Evolutionary conservation across 2,329 filamentous ascomycete genomes (phyloP).

Genomic region (Grosmannia penicillata): DNA sequence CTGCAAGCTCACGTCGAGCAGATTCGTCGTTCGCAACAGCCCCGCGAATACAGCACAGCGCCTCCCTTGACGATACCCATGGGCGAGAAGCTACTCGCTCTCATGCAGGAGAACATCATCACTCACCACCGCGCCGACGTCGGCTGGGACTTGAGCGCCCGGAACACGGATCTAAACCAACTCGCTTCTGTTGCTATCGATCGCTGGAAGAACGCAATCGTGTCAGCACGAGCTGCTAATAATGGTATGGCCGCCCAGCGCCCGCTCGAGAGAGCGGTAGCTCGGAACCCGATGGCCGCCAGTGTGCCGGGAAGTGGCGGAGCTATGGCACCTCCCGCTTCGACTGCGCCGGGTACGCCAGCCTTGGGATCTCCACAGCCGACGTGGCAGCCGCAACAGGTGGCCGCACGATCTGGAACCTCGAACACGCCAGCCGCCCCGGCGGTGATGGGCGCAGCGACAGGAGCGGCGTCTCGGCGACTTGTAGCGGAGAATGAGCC

Average conservation of each 20-base stretch:
- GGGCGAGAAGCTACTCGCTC: constrained; percentile 30
- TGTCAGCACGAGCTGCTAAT: constrained; percentile 28
- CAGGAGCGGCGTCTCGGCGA: neutral
- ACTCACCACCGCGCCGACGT: constrained; percentile 22
- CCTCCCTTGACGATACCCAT: constrained; percentile 37
- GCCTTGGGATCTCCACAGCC: neutral
- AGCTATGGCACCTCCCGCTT: neutral
- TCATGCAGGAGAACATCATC: constrained; percentile 29
- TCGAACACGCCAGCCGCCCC: constrained; percentile 3
- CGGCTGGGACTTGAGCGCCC: constrained; percentile 34
- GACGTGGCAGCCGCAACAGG: constrained; percentile 3
- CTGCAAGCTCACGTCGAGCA: constrained; percentile 45
- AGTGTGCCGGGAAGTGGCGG: neutral
- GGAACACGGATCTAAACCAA: constrained; percentile 34
- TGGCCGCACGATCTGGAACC: constrained; percentile 2
- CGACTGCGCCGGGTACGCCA: neutral
- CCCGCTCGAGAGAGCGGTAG: constrained; percentile 23
- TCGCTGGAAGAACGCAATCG: constrained; percentile 46
- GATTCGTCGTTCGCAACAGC: constrained; percentile 42
- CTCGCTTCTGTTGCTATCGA: constrained; percentile 40
- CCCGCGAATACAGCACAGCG: constrained; percentile 40
- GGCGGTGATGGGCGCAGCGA: too few relatives aligned
- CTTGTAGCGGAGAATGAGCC: too few relatives aligned
- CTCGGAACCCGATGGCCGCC: constrained; percentile 2
- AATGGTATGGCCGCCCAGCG: constrained; percentile 35